These are phyloP conservation scores for Vaccinium darrowii DNA, from an alignment of 148 eudicot species.

Conservation along the genomic window DNA sequence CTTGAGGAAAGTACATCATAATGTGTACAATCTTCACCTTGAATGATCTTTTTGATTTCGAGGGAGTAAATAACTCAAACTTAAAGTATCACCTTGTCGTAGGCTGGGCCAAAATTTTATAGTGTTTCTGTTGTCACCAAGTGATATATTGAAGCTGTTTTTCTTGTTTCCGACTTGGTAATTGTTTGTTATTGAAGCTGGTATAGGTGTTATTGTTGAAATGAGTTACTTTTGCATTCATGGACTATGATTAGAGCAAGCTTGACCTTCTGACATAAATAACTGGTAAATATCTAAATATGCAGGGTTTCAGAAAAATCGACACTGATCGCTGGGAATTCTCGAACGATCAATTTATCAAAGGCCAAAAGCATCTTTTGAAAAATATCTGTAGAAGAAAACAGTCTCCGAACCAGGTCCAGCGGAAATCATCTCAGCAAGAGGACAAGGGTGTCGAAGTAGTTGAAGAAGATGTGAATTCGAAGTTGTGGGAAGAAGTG, in stretches of 20 bases:
- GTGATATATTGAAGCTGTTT: neutral
- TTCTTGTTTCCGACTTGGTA: neutral
- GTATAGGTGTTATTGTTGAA: neutral
- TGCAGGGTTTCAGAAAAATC: slow-evolving; percentile 79
- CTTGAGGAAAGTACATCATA: neutral
- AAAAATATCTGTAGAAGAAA: slow-evolving; percentile 63
- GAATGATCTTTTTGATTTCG: neutral
- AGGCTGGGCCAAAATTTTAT: neutral
- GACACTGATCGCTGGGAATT: slow-evolving; percentile 82
- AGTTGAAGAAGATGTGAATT: slow-evolving; percentile 37
- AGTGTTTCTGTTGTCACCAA: neutral
- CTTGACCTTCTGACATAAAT: neutral
- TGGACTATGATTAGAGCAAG: neutral
- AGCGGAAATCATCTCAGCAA: slow-evolving; percentile 27
- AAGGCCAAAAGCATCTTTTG: slow-evolving; percentile 67
- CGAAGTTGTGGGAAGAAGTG: slow-evolving; percentile 61
- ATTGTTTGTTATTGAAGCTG: neutral
- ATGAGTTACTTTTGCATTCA: neutral
- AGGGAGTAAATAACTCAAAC: neutral
- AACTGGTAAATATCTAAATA: neutral
- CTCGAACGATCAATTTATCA: slow-evolving; percentile 59
- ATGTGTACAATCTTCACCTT: neutral
- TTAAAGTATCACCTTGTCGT: neutral
- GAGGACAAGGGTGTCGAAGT: slow-evolving; percentile 26
- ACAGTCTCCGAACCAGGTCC: slow-evolving; percentile 38